Evolutionary conservation across 73 alveolate species (phyloP).

Genomic region (Paramecium sonneborni): DNA sequence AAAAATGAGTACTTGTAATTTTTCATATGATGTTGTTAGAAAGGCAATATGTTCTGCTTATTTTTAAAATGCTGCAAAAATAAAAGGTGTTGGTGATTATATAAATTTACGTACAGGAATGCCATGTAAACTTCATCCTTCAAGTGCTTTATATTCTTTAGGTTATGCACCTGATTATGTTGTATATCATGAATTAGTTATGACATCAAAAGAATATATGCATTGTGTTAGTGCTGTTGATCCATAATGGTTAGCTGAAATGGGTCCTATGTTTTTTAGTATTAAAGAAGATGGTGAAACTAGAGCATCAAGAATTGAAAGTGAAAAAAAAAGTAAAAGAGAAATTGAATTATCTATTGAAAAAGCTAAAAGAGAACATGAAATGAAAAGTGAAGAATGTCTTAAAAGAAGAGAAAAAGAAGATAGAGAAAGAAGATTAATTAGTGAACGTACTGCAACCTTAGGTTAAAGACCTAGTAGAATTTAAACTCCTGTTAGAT

Average conservation of each 20-base stretch:
- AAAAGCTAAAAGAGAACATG: conserved; percentile 5
- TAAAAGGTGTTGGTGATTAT: conserved; percentile 98
- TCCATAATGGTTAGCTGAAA: conserved; percentile 99
- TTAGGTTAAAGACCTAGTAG: not conserved
- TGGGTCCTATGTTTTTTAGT: conserved; percentile 98
- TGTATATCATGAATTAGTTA: conserved; percentile 99
- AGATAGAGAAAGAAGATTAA: conserved; percentile 19
- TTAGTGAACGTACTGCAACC: conserved; percentile 4
- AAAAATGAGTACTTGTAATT: conserved; percentile 87
- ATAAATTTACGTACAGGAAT: conserved; percentile 99
- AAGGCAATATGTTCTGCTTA: conserved; percentile 99
- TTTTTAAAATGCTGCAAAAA: conserved; percentile 99
- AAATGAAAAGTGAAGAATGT: not conserved
- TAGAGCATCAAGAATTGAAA: not conserved
- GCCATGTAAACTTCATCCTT: conserved; percentile 99
- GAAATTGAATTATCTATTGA: conserved; percentile 43
- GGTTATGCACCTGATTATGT: conserved; percentile 99
- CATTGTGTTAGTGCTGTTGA: conserved; percentile 99
- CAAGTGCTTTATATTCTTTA: conserved; percentile 98
- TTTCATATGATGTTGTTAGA: conserved; percentile 98
- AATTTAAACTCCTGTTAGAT: not conserved
- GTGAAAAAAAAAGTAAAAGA: conserved; percentile 49
- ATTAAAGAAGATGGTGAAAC: conserved; percentile 81
- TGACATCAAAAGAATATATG: conserved; percentile 99
- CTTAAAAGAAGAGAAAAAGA: not conserved